Base-by-base conservation (phyloP, 768 basidiomycete species). In the Leccinum imitatum region DNA sequence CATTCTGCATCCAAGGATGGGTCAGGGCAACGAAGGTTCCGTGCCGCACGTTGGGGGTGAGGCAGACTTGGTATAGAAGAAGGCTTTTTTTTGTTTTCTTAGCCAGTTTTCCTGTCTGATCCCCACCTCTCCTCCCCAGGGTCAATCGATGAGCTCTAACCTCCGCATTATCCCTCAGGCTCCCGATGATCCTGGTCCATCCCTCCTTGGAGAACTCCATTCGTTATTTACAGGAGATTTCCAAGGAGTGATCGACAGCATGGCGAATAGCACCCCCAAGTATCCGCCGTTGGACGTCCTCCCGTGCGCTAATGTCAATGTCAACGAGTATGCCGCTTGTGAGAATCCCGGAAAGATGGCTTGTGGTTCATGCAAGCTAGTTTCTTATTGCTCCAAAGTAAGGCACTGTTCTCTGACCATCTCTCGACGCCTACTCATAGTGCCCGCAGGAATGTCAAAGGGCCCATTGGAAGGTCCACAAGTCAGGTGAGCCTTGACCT, bases 351-450 rank as follows among this genome's bases (percentile, higher is more conserved):
- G 78, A 4, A 74, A 63, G 15, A 59, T 64, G 30, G 55, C 69
- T 9, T 73, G 71, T 50, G 57, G 65, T 30, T 56, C 63, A n/a
- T 81, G 79, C 63, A 73, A 61, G 53, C 63, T 81, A 17, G 79
- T 80, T 2, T 76, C 75, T 21, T 82, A 82, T 60, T 82, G 81
- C 61, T 81, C 80, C 10, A 76, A 69, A 58, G 70, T 65, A 53
- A 41, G 23, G 21, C 21, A 23, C 21, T 21, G 2, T 59, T 27
- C 33, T 53, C 6, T 6, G 35, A 13, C 15, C 11, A 15, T 23
- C 7, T 6, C 15, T 21, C 1, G 30, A 31, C 11, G 17, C 21
- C 57, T 14, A 46, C 4, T 35, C 6, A 50, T 6, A 6, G 3
- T 13, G 4, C 11, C 9, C 13, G 11, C 52, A 80, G 77, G 75